Conservation (phyloP, 176 grass and related monocot species). For the Saccharum spontaneum region DNA sequence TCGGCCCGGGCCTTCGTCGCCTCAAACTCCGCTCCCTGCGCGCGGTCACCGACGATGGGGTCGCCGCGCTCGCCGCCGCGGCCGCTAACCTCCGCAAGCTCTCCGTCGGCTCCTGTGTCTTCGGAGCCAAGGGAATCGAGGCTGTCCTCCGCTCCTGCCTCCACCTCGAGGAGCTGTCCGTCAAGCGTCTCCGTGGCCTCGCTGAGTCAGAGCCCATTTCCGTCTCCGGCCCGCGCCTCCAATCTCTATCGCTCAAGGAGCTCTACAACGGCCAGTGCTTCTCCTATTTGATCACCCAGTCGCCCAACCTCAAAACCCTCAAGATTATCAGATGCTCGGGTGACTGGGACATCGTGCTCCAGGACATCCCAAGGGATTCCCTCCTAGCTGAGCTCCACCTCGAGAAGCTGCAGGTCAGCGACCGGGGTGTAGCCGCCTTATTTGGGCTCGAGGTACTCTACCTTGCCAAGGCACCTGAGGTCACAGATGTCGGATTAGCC, state of each 20-base stretch:
- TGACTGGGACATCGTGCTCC: constrained; percentile 72
- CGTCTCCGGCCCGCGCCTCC: constrained; percentile 31
- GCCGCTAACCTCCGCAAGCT: constrained; percentile 60
- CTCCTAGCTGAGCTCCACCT: constrained; percentile 74
- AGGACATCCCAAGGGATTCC: constrained; percentile 44
- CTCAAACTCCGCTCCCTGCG: constrained; percentile 68
- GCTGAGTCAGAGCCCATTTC: constrained; percentile 38
- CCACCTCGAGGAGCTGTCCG: constrained; percentile 70
- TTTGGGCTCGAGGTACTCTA: constrained; percentile 67
- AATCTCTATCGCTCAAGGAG: constrained; percentile 82
- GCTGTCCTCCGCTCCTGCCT: constrained; percentile 53
- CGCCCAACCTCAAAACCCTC: constrained; percentile 61
- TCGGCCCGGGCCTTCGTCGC: constrained; percentile 53
- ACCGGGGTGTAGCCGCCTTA: constrained; percentile 57
- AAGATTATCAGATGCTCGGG: constrained; percentile 83
- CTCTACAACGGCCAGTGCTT: constrained; percentile 95
- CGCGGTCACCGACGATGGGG: constrained; percentile 59
- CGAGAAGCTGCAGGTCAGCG: constrained; percentile 95
- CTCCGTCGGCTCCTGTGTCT: constrained; percentile 58
- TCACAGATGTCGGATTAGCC: constrained; percentile 66
- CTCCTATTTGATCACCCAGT: constrained; percentile 50
- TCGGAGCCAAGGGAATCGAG: constrained; percentile 56
- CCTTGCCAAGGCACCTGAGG: constrained; percentile 80
- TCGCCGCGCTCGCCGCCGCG: constrained; percentile 47
- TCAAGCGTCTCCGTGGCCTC: constrained; percentile 75